Evolutionary conservation across 192 early-diverging fungal genomes (phyloP).

Genomic region (Entomortierella chlamydospora): DNA sequence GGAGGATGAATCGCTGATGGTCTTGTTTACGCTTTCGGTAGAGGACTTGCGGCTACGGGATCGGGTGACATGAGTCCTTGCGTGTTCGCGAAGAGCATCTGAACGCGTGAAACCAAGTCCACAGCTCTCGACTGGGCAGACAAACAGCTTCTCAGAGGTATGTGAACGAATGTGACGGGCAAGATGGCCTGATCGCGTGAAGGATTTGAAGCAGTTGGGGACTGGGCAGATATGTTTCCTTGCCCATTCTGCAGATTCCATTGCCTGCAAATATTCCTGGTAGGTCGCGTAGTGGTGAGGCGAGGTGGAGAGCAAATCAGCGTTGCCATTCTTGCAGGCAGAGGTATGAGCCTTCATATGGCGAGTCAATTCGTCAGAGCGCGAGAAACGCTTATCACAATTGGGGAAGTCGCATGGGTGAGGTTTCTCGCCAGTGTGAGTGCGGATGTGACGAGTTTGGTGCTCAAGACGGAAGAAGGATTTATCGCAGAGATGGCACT

Average conservation of each 20-base stretch:
- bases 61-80: constrained; percentile 73
- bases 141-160: constrained; percentile 52
- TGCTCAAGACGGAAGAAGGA: constrained; percentile 85
- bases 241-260: constrained; percentile 53
- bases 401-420: constrained; percentile 80
- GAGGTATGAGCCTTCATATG: constrained; percentile 73
- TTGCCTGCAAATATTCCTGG: constrained; percentile 47
- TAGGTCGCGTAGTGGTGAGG: constrained; percentile 52
- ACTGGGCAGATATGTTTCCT: constrained; percentile 56
- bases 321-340: constrained; percentile 61
- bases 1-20: not conserved
- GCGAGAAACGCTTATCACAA: constrained; percentile 84
- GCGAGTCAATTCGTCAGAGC: constrained; percentile 83
- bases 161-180: constrained; percentile 53
- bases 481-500: constrained; percentile 79
- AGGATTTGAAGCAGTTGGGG: constrained; percentile 53
- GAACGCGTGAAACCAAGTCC: constrained; percentile 78
- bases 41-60: constrained; percentile 32
- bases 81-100: constrained; percentile 81
- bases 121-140: constrained; percentile 64
- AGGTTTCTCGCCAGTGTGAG: constrained; percentile 88
- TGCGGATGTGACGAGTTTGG: constrained; percentile 84
- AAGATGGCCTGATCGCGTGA: constrained; percentile 54
- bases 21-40: not conserved
- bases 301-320: constrained; percentile 70